A percentile compares a stretch with the other conserved stretches of the same genome.
phyloP scores from a whole-genome alignment of 805 yeast species.

The Candida ficus region DNA sequence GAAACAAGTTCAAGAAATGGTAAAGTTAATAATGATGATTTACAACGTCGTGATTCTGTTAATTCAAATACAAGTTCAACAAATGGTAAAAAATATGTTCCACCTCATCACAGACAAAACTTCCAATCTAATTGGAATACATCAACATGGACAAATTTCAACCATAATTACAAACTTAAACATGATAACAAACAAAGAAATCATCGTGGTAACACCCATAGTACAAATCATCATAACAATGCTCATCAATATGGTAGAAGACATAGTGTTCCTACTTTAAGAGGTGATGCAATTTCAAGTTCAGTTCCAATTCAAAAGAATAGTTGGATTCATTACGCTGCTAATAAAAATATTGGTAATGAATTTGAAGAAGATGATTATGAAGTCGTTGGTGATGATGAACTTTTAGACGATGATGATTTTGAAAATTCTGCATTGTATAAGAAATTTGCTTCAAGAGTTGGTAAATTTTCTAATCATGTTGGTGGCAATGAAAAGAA shows the following conservation, averaged over 20 bases:
- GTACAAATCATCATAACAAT: too few relatives aligned
- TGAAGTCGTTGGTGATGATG: constrained; percentile 14
- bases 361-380: constrained; percentile 16
- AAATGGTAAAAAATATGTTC: constrained; percentile 33
- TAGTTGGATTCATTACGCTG: constrained; percentile 26
- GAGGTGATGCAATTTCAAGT: constrained; percentile 22
- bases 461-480: constrained; percentile 15
- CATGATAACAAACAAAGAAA: constrained; percentile 1
- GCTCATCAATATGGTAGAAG: constrained; percentile 13
- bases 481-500: neutral
- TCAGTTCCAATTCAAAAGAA: constrained; percentile 33
- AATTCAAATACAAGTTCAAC: constrained; percentile 10
- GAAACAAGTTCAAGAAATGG: neutral
- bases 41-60: constrained; percentile 7
- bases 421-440: constrained; percentile 19
- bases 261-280: constrained; percentile 11
- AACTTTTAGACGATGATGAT: constrained; percentile 17
- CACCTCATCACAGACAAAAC: constrained; percentile 49
- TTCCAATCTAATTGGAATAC: constrained; percentile 17
- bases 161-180: constrained; percentile 3
- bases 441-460: constrained; percentile 19
- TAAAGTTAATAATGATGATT: neutral
- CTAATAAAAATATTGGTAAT: constrained; percentile 3
- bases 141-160: constrained; percentile 8
- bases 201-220: constrained; percentile 1